Evolutionary conservation across 78 protist species (phyloP).

Genomic region (Speleostelium caveatum): DNA sequence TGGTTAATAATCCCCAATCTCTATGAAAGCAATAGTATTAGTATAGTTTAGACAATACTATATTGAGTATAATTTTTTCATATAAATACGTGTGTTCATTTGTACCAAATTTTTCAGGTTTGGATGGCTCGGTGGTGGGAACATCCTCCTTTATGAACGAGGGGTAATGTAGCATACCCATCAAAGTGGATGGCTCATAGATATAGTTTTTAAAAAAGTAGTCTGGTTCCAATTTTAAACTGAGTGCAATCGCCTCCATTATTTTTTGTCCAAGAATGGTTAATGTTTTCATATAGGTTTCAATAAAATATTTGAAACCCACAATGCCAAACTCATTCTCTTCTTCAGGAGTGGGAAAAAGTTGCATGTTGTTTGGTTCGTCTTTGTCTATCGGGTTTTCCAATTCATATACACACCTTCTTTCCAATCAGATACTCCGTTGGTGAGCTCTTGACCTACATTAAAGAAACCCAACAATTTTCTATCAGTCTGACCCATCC

Average conservation of each 20-base stretch:
- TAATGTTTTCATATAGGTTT: neutral
- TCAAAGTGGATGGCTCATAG: conserved; percentile 9
- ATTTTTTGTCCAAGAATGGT: conserved; percentile 3
- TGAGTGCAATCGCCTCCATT: conserved; percentile 25
- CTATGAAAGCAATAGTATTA: no score
- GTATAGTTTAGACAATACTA: no score
- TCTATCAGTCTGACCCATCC: conserved; percentile 34
- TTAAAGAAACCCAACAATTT: conserved; percentile 35
- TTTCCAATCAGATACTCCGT: conserved; percentile 17
- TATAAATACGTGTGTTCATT: no score
- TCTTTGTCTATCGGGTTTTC: neutral
- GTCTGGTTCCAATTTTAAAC: conserved; percentile 13
- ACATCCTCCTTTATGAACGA: neutral
- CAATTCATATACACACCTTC: conserved; percentile 9
- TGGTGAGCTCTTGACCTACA: conserved; percentile 35
- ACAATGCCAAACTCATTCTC: neutral
- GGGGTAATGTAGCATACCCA: conserved; percentile 34
- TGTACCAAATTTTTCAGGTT: neutral
- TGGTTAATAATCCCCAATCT: conserved; percentile 79
- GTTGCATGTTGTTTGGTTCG: neutral
- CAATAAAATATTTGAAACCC: conserved; percentile 2
- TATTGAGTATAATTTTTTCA: no score
- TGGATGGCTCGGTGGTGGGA: no score
- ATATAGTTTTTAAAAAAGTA: conserved; percentile 23
- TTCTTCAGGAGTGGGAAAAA: conserved; percentile 18